Evolutionary conservation across 129 eudicot genomes (phyloP).

Genomic region (Centrapalus pauciflorus): DNA sequence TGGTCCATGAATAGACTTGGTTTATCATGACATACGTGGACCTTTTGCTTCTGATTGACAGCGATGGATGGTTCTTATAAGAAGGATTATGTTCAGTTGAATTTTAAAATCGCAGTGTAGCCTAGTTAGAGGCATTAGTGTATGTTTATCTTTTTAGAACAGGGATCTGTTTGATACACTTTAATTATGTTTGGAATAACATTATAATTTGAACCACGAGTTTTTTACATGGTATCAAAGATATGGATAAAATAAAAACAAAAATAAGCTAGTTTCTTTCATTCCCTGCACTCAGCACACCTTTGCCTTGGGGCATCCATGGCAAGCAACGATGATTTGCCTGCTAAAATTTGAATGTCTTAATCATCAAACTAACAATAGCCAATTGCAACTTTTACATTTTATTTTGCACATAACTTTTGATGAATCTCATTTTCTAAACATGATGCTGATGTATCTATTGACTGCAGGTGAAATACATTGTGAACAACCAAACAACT

Average conservation of each 20-base stretch:
- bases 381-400: background rate
- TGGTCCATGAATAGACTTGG: background rate
- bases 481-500: slow-evolving; percentile 98
- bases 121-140: background rate
- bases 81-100: background rate
- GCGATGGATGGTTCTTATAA: background rate
- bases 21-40: background rate
- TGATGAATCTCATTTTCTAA: background rate
- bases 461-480: slow-evolving; percentile 85
- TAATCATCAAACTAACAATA: background rate
- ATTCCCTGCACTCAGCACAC: no score
- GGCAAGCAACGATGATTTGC: background rate
- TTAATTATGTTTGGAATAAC: background rate
- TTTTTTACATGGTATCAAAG: background rate
- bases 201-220: background rate
- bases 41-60: background rate
- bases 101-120: background rate
- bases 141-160: slow-evolving; percentile 9
- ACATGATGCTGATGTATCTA: slow-evolving; percentile 12
- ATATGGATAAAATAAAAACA: background rate
- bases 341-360: background rate
- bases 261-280: background rate
- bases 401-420: background rate
- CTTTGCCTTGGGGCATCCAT: background rate
- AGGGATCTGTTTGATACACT: background rate